Conservation (phyloP, 2,329 filamentous ascomycete genomes). For the Scorias spongiosa region DNA sequence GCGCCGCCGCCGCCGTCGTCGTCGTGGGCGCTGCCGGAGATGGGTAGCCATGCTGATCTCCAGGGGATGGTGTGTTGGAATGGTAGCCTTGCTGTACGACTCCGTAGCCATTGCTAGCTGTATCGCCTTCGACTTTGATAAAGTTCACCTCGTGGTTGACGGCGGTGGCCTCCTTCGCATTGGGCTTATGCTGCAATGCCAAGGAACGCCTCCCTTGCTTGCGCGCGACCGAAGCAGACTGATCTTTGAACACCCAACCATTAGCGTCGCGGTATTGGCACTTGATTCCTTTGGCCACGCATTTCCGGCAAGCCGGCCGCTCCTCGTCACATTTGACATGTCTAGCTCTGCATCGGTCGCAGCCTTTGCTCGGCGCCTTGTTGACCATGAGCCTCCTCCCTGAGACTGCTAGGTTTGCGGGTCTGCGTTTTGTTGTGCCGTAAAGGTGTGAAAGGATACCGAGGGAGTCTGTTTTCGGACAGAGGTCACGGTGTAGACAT, state of each 20-base stretch:
- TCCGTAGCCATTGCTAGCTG: background rate
- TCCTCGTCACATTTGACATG: background rate
- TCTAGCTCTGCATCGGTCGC: background rate
- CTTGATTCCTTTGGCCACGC: background rate
- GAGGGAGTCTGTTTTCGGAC: no score
- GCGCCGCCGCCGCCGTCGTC: background rate
- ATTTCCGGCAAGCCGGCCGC: background rate
- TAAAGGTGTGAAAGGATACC: no score
- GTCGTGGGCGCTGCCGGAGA: no score
- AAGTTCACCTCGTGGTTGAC: background rate
- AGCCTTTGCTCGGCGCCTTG: background rate
- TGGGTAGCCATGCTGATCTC: background rate
- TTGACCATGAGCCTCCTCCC: background rate
- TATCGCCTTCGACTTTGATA: background rate
- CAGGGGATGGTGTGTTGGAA: background rate
- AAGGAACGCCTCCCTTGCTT: background rate
- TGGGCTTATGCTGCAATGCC: background rate
- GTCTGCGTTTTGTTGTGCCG: no score
- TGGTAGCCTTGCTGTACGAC: background rate
- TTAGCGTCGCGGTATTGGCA: background rate
- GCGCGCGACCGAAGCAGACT: background rate
- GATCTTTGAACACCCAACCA: background rate
- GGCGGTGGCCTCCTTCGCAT: background rate
- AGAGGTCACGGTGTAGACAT: no score
- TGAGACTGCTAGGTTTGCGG: no score